Conservation (phyloP, 116 monocot genomes). For the Phalaenopsis hybrid region DNA sequence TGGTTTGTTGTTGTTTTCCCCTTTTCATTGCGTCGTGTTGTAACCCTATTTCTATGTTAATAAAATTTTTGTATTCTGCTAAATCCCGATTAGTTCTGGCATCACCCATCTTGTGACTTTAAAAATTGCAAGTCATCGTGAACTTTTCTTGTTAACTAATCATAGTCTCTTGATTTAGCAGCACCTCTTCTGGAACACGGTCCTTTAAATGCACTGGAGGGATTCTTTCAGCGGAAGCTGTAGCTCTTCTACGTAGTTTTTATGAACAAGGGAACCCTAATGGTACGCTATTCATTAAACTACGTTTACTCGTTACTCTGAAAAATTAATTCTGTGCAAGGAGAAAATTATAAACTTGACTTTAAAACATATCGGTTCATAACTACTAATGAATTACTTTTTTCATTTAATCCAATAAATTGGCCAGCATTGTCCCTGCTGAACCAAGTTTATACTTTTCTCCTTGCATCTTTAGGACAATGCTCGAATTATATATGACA, state of each 20-base stretch:
- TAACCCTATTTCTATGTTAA: too few species aligned
- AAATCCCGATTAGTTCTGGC: too few species aligned
- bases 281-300: conserved; percentile 32
- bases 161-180: conserved; percentile 8
- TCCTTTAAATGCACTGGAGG: conserved; percentile 67
- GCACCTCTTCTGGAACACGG: conserved; percentile 16
- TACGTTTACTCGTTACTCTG: neutral
- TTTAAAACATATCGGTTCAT: too few species aligned
- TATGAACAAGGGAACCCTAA: conserved; percentile 97
- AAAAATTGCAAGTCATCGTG: neutral
- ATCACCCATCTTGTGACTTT: neutral
- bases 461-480: too few species aligned
- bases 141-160: neutral
- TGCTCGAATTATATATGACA: too few species aligned
- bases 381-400: too few species aligned
- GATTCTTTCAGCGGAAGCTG: conserved; percentile 62
- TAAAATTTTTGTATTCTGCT: too few species aligned
- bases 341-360: neutral
- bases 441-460: too few species aligned
- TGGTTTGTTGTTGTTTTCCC: too few species aligned
- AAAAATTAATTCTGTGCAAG: neutral
- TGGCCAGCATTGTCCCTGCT: too few species aligned
- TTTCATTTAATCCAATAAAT: too few species aligned
- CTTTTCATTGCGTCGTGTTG: too few species aligned
- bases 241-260: conserved; percentile 65